Evolutionary conservation across 2,329 filamentous ascomycete species (phyloP).

Genomic region (Dactylellina leptospora): DNA sequence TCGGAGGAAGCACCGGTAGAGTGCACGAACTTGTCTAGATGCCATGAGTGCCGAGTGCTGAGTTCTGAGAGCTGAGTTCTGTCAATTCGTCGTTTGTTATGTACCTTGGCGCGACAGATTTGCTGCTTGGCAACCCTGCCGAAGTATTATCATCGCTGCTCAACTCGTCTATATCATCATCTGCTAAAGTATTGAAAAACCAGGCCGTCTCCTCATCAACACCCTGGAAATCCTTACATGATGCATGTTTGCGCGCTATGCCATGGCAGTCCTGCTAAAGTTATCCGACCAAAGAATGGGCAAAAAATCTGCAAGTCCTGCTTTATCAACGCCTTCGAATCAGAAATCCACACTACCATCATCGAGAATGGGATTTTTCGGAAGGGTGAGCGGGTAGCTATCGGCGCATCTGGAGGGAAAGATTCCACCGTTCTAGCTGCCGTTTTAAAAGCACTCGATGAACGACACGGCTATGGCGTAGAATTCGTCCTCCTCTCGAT

Average conservation of each 20-base stretch:
- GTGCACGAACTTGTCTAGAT: background rate
- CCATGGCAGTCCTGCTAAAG: slow-evolving; percentile 78
- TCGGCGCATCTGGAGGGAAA: slow-evolving; percentile 95
- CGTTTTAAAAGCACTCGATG: slow-evolving; percentile 92
- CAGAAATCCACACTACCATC: slow-evolving; percentile 93
- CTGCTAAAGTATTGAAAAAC: no score
- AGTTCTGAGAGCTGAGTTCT: background rate
- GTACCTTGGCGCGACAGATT: no score
- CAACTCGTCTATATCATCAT: no score
- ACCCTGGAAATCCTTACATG: no score
- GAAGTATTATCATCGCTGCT: no score
- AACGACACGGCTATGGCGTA: slow-evolving; percentile 84
- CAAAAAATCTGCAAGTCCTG: slow-evolving; percentile 90
- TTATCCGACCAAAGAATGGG: slow-evolving; percentile 93
- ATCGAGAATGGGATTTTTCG: slow-evolving; percentile 73
- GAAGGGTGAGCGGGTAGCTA: slow-evolving; percentile 85
- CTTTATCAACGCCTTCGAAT: slow-evolving; percentile 87
- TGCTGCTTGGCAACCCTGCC: no score
- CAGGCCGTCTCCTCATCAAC: no score
- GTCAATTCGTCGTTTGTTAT: no score
- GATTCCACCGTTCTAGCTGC: slow-evolving; percentile 96
- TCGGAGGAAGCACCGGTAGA: slow-evolving; percentile 32
- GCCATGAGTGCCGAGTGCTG: slow-evolving; percentile 1
- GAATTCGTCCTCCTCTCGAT: slow-evolving; percentile 88
- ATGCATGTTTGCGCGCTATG: slow-evolving; percentile 75